phyloP scores from a whole-genome alignment of 2,329 filamentous ascomycete species.

The Furcasterigmium furcatum region DNA sequence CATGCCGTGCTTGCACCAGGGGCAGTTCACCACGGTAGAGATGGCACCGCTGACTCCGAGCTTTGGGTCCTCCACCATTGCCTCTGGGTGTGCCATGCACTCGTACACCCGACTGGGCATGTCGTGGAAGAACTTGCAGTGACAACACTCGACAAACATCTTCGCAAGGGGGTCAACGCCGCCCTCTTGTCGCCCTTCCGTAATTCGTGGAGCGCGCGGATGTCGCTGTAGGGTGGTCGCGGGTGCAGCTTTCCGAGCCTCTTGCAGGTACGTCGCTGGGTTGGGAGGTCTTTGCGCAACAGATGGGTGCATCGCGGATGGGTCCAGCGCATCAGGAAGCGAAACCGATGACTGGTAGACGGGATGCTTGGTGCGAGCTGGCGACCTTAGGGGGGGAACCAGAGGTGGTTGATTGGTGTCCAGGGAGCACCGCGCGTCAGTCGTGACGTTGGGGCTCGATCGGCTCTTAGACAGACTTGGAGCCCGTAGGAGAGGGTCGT shows the following conservation, averaged over 20 bases:
- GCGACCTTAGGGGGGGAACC: conserved; percentile 16
- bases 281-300: neutral
- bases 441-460: conserved; percentile 17
- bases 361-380: conserved; percentile 18
- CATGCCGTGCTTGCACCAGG: conserved; percentile 73
- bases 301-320: neutral
- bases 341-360: conserved; percentile 11
- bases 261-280: conserved; percentile 8
- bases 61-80: conserved; percentile 46
- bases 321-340: neutral
- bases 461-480: conserved; percentile 14
- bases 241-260: conserved; percentile 7
- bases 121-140: conserved; percentile 62
- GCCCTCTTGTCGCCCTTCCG: conserved; percentile 7
- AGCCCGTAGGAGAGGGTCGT: neutral
- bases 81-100: conserved; percentile 59
- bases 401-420: conserved; percentile 36
- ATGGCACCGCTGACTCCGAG: conserved; percentile 53
- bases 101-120: conserved; percentile 63
- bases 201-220: conserved; percentile 4
- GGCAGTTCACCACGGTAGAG: conserved; percentile 62
- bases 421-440: conserved; percentile 27
- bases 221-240: neutral
- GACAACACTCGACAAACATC: conserved; percentile 64
- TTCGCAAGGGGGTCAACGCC: conserved; percentile 47